A percentile compares a stretch with the other conserved stretches of the same genome.
phyloP scores from a whole-genome alignment of 305 asterid genomes.

The Euphrasia arctica region DNA sequence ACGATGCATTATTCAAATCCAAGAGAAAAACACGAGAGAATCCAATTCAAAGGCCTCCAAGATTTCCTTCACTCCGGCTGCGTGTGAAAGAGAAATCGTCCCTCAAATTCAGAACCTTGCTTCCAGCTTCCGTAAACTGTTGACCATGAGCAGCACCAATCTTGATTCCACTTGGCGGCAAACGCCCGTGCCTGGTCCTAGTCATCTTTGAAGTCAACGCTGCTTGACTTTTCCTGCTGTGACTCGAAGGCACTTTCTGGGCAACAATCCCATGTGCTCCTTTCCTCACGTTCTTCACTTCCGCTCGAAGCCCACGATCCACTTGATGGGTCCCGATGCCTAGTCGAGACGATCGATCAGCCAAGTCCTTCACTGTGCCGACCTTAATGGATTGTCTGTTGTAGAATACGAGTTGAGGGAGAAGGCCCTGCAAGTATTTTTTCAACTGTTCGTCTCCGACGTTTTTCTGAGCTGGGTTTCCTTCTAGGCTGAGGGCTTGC shows the following conservation, averaged over 20 bases:
- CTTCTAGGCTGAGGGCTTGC: slow-evolving; percentile 88
- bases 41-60: slow-evolving; percentile 49
- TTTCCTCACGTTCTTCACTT: slow-evolving; percentile 52
- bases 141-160: slow-evolving; percentile 29
- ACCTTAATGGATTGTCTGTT: slow-evolving; percentile 70
- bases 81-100: slow-evolving; percentile 49
- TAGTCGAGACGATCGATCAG: slow-evolving; percentile 67
- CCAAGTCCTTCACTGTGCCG: slow-evolving; percentile 56
- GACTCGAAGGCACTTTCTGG: slow-evolving; percentile 54
- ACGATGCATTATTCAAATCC: slow-evolving; percentile 10
- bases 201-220: slow-evolving; percentile 31
- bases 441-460: slow-evolving; percentile 89
- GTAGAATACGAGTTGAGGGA: slow-evolving; percentile 73
- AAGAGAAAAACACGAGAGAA: neutral
- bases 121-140: slow-evolving; percentile 38
- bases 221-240: slow-evolving; percentile 59
- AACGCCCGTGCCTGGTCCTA: slow-evolving; percentile 45
- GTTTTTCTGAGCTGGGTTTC: slow-evolving; percentile 89
- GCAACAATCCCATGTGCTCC: slow-evolving; percentile 45
- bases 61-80: slow-evolving; percentile 83
- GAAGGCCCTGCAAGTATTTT: slow-evolving; percentile 71
- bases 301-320: slow-evolving; percentile 55
- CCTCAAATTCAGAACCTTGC: slow-evolving; percentile 40
- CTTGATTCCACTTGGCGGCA: slow-evolving; percentile 63
- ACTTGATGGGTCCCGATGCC: slow-evolving; percentile 55